A percentile compares a stretch with the other conserved stretches of the same genome.
phyloP scores from a whole-genome alignment of 140 eudicot species.

The Stevia rebaudiana region DNA sequence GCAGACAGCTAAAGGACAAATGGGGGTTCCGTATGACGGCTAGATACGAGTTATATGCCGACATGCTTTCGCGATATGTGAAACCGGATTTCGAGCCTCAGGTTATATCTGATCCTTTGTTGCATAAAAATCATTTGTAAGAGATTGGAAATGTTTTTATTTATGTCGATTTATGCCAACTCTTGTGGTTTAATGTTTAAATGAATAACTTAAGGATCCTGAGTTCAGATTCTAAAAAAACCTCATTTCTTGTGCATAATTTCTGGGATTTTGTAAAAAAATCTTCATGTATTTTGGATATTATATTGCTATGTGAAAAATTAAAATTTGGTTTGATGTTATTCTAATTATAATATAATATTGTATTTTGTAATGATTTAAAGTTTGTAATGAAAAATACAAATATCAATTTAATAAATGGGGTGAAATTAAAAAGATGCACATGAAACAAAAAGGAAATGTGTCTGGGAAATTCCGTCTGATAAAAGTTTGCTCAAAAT shows the following conservation, averaged over 20 bases:
- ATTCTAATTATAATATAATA: neutral
- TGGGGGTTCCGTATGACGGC: slow-evolving; percentile 99
- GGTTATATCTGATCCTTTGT: slow-evolving; percentile 72
- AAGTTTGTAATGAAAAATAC: too few species aligned
- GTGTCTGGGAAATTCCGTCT: too few species aligned
- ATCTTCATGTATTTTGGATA: slow-evolving; percentile 12
- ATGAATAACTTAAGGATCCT: neutral
- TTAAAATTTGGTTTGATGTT: neutral
- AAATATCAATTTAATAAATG: too few species aligned
- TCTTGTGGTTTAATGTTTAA: slow-evolving; percentile 11
- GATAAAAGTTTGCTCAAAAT: too few species aligned
- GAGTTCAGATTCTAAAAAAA: neutral
- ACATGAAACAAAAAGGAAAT: too few species aligned
- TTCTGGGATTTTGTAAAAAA: slow-evolving; percentile 12
- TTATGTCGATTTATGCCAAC: neutral
- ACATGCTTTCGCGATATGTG: slow-evolving; percentile 61
- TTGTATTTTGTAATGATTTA: neutral
- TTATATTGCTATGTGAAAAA: slow-evolving; percentile 3
- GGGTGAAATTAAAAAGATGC: too few species aligned
- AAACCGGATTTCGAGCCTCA: slow-evolving; percentile 92
- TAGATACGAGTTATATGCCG: slow-evolving; percentile 73
- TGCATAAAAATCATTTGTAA: slow-evolving; percentile 48
- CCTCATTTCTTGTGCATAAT: neutral
- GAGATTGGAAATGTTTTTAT: neutral
- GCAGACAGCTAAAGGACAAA: slow-evolving; percentile 85